These are phyloP conservation scores for Picochlorum sp. DNA, from an alignment of 139 green algal genomes.

Conservation along the genomic window DNA sequence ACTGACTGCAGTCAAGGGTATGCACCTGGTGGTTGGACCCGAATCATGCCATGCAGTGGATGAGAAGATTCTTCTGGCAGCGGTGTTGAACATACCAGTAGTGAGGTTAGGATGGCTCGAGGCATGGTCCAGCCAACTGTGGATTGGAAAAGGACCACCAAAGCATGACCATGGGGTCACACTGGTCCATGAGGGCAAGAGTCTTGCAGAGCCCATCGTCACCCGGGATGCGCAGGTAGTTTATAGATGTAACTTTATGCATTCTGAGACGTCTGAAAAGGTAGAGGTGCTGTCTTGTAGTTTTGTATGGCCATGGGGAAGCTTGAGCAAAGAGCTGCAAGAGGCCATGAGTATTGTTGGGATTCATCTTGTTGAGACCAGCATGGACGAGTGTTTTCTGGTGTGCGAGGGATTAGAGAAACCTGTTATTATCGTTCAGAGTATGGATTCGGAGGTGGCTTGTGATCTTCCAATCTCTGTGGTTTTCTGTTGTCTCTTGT, in stretches of 20 bases:
- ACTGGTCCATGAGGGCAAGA: not conserved
- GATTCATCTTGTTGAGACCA: too few relatives aligned
- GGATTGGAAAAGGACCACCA: not conserved
- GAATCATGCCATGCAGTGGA: not conserved
- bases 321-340: too few relatives aligned
- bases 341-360: too few relatives aligned
- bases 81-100: not conserved
- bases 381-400: too few relatives aligned
- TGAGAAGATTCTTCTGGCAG: not conserved
- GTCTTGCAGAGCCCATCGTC: not conserved
- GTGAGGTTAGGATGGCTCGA: not conserved
- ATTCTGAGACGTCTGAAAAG: too few relatives aligned
- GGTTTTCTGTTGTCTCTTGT: too few relatives aligned
- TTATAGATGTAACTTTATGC: too few relatives aligned
- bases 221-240: too few relatives aligned
- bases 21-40: not conserved
- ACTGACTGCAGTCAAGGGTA: not conserved
- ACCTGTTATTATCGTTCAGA: too few relatives aligned
- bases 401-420: too few relatives aligned
- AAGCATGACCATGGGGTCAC: not conserved
- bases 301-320: constrained; percentile 2
- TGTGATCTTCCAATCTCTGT: too few relatives aligned
- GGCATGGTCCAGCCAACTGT: not conserved
- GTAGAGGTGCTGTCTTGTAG: not conserved
- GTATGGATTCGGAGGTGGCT: too few relatives aligned